phyloP scores from a whole-genome alignment of 805 yeast genomes.

The Saccharomycopsis schoenii region DNA sequence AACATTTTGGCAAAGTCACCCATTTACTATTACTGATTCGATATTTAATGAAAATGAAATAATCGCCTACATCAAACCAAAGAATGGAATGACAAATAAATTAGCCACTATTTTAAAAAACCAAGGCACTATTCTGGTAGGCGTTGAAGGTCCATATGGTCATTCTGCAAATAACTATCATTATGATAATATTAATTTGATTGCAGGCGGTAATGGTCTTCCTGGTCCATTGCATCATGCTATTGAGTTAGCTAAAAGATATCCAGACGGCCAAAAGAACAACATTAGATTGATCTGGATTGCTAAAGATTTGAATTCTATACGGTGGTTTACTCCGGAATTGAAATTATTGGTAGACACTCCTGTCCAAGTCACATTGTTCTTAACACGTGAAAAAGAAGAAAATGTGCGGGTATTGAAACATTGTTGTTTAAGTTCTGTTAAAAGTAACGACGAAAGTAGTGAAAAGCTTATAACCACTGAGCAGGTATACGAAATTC shows the following conservation, averaged over 20 bases:
- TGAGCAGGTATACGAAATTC: neutral
- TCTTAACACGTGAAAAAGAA: constrained; percentile 26
- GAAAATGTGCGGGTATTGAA: constrained; percentile 2
- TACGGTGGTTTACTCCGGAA: constrained; percentile 42
- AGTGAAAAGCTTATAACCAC: neutral
- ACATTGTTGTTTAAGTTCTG: neutral
- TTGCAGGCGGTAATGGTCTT: constrained; percentile 47
- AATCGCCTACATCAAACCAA: constrained; percentile 38
- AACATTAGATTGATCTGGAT: constrained; percentile 52
- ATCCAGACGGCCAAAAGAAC: constrained; percentile 22
- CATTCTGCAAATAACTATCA: constrained; percentile 29
- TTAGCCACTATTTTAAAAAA: constrained; percentile 27
- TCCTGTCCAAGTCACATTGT: constrained; percentile 27
- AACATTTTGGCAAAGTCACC: constrained; percentile 64
- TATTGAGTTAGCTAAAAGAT: constrained; percentile 22
- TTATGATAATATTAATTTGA: constrained; percentile 30
- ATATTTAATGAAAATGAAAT: constrained; percentile 30
- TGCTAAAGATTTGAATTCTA: constrained; percentile 40
- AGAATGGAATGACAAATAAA: constrained; percentile 47
- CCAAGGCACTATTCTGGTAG: constrained; percentile 26
- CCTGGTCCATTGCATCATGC: constrained; percentile 42
- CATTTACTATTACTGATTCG: constrained; percentile 49
- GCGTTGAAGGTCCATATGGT: constrained; percentile 61
- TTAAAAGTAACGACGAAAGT: neutral
- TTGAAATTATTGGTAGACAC: constrained; percentile 25